Evolutionary conservation across 2,329 filamentous ascomycete genomes (phyloP), one percentile per base, ranked within the genome.

Genomic region (Bipolaris gigantea): DNA sequence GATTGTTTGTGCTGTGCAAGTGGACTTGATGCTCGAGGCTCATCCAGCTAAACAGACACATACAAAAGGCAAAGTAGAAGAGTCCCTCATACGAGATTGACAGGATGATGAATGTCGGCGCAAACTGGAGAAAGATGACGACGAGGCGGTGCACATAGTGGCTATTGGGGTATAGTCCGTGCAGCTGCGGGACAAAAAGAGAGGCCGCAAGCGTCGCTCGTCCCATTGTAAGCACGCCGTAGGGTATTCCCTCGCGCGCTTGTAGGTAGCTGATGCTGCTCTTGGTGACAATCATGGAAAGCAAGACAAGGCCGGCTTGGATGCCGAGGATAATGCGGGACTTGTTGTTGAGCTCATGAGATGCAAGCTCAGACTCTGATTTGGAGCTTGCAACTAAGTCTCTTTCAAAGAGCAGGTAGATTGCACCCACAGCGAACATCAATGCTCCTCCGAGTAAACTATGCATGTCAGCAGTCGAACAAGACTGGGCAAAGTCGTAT

Each of bases 61-160:
- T 79, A 68, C 87, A 92, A 75, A 97, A 99, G 10, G 88, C 86
- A 55, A 97, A 85, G 75, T 97, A 99, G 74, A 99, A 99, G 2
- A 99, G 81, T 0, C 93, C 93, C 75, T 99, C 94, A 76, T 96
- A 99, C 0, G 93, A 97, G 64, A 97, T 97, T 7, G 92, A 96
- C 46, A 99, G 84, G 67, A 99, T 93, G 70, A 99, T 89, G 75
- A 97, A 99, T 1, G 89, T 89, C 0, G 94, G 94, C 0, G 93
- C 89, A 71, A 95, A 97, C 5, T 92, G 89, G 44, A 99, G 81
- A 77, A 97, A 99, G 49, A 97, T 86, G 64, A 96, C 85, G 62
- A 92, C 83, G 4, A 99, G 80, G 21, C 92, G 87, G 73, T 97
- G 92, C 62, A 97, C 84, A 73, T 97, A 97, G 76, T 97, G 87